phyloP scores from a whole-genome alignment of 371 early-diverging fungal genomes.

The Saksenaea oblongispora region DNA sequence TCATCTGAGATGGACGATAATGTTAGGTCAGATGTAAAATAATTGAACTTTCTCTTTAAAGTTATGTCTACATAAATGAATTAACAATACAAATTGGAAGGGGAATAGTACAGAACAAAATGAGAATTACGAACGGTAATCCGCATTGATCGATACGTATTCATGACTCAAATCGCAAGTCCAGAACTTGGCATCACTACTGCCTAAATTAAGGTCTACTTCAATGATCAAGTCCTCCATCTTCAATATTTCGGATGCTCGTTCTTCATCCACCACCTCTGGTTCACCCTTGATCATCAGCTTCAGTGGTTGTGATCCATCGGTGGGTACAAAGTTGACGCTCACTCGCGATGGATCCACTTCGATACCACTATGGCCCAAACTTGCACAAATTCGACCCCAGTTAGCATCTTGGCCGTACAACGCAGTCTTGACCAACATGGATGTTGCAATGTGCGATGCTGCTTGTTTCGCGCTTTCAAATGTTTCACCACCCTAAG shows the following conservation, averaged over 20 bases:
- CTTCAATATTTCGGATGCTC: slow-evolving; percentile 81
- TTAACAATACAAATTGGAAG: not conserved
- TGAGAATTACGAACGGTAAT: slow-evolving; percentile 71
- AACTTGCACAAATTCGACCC: slow-evolving; percentile 76
- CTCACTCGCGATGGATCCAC: slow-evolving; percentile 73
- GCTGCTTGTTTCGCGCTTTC: slow-evolving; percentile 83
- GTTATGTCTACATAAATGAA: not conserved
- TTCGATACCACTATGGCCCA: slow-evolving; percentile 62
- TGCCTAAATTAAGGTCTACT: slow-evolving; percentile 79
- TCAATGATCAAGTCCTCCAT: slow-evolving; percentile 81
- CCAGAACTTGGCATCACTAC: slow-evolving; percentile 81
- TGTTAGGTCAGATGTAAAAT: too few relatives aligned
- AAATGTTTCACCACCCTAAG: slow-evolving; percentile 71
- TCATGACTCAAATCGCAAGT: slow-evolving; percentile 95
- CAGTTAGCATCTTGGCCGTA: slow-evolving; percentile 97
- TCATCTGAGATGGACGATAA: too few relatives aligned
- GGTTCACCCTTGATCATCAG: slow-evolving; percentile 87
- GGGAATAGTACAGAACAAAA: not conserved
- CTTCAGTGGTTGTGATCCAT: slow-evolving; percentile 60
- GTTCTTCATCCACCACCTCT: slow-evolving; percentile 72
- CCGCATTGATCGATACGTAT: slow-evolving; percentile 93
- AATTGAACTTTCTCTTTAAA: too few relatives aligned
- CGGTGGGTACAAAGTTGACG: slow-evolving; percentile 74
- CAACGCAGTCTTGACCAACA: slow-evolving; percentile 93
- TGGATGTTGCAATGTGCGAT: slow-evolving; percentile 85